phyloP scores from a whole-genome alignment of 2,329 filamentous ascomycete genomes.

The Penicillium glabrum region DNA sequence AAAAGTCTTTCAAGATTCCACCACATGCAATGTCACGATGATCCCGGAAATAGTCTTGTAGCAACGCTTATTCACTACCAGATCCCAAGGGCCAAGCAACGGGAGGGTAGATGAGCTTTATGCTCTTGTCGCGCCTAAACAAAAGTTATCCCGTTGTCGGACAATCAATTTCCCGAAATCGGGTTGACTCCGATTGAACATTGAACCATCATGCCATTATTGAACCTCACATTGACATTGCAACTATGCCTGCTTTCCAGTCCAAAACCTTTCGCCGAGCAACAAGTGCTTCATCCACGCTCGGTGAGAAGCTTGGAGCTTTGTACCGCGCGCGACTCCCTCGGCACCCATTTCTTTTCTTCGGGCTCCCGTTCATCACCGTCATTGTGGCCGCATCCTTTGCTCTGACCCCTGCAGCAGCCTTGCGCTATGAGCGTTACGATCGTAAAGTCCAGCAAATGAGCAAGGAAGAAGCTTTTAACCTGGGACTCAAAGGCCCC shows the following conservation, averaged over 20 bases:
- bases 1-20: not conserved
- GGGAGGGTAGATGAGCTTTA: conserved; percentile 6
- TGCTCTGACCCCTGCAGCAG: conserved; percentile 89
- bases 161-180: conserved; percentile 16
- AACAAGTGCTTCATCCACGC: conserved; percentile 47
- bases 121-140: conserved; percentile 15
- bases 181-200: not conserved
- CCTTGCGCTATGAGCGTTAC: conserved; percentile 88
- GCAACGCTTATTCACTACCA: not conserved
- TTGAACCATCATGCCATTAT: not conserved
- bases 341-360: conserved; percentile 83
- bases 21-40: not conserved
- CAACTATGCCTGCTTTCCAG: conserved; percentile 62
- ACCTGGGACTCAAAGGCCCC: conserved; percentile 67
- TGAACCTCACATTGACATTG: not conserved
- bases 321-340: conserved; percentile 74
- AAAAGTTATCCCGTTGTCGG: conserved; percentile 19
- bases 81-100: not conserved
- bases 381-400: conserved; percentile 93
- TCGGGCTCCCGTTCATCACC: conserved; percentile 87
- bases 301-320: conserved; percentile 68
- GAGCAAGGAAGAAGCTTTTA: conserved; percentile 81
- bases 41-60: not conserved
- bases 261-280: conserved; percentile 70
- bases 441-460: conserved; percentile 86